Evolutionary conservation across 805 yeast genomes (phyloP).

Genomic region (Suhomyces pyralidae): DNA sequence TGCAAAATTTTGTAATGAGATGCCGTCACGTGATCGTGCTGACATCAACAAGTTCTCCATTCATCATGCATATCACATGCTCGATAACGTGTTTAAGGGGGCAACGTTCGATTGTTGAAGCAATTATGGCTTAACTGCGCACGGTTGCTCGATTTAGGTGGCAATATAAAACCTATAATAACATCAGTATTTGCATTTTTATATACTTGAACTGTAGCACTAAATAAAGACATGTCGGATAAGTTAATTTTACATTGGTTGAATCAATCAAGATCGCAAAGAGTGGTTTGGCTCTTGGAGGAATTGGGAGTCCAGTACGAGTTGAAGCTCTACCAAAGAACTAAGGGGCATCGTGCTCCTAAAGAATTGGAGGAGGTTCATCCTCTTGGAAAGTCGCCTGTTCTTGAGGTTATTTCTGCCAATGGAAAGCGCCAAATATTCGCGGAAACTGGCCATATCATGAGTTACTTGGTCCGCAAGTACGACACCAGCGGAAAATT

Average conservation of each 20-base stretch:
- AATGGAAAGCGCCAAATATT: slow-evolving; percentile 10
- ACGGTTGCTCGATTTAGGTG: not conserved
- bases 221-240: not conserved
- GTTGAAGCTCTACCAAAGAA: slow-evolving; percentile 28
- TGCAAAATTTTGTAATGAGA: not conserved
- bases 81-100: too few relatives aligned
- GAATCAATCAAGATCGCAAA: slow-evolving; percentile 32
- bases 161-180: too few relatives aligned
- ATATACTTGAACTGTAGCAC: too few relatives aligned
- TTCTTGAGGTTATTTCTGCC: slow-evolving; percentile 25
- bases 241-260: slow-evolving; percentile 26
- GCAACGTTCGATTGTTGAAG: not conserved
- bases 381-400: slow-evolving; percentile 38
- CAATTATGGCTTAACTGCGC: not conserved
- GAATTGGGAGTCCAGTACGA: slow-evolving; percentile 32
- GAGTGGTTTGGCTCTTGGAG: slow-evolving; percentile 39
- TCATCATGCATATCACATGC: not conserved
- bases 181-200: not conserved
- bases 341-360: slow-evolving; percentile 29
- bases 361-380: slow-evolving; percentile 27
- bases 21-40: not conserved
- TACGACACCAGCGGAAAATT: slow-evolving; percentile 38
- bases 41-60: not conserved
- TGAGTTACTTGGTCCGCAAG: slow-evolving; percentile 48
- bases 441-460: slow-evolving; percentile 62